Conservation (phyloP, 1,284 basidiomycete genomes). For the Sanghuangporus baumii region DNA sequence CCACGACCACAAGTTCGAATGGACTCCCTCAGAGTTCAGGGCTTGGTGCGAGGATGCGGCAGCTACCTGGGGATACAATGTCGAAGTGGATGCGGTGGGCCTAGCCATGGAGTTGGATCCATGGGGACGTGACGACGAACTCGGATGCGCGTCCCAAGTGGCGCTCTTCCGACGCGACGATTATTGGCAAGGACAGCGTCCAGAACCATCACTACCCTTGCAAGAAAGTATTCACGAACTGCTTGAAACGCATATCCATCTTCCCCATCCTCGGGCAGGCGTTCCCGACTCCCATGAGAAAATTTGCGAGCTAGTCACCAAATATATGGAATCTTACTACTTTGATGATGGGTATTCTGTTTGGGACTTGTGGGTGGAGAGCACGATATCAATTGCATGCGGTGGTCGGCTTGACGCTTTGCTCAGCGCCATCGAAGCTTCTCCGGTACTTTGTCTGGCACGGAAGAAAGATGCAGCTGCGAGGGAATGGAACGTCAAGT, state of each 20-base stretch:
- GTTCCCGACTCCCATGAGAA: slow-evolving; percentile 34
- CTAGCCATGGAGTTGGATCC: slow-evolving; percentile 51
- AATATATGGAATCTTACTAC: slow-evolving; percentile 8
- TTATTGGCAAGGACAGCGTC: slow-evolving; percentile 14
- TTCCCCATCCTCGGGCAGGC: slow-evolving; percentile 41
- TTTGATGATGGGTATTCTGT: slow-evolving; percentile 8
- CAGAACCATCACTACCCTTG: slow-evolving; percentile 25
- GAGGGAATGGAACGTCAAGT: slow-evolving; percentile 13
- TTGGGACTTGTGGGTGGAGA: slow-evolving; percentile 15
- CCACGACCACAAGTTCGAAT: slow-evolving; percentile 90
- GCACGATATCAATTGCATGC: slow-evolving; percentile 11
- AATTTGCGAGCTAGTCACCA: neutral
- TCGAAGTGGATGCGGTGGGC: slow-evolving; percentile 53
- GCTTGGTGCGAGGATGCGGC: slow-evolving; percentile 64
- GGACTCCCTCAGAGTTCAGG: slow-evolving; percentile 78
- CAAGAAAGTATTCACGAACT: slow-evolving; percentile 38
- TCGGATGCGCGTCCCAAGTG: slow-evolving; percentile 69
- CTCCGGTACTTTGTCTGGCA: neutral
- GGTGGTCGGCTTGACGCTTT: slow-evolving; percentile 12
- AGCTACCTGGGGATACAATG: slow-evolving; percentile 69
- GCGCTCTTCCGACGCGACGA: slow-evolving; percentile 60
- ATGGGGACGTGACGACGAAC: slow-evolving; percentile 58
- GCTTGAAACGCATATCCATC: slow-evolving; percentile 45
- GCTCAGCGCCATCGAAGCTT: slow-evolving; percentile 1
- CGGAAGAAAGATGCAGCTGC: neutral